Percentiles rank a stretch among this genome's conserved stretches.
Conservation (phyloP, 805 yeast genomes). For the Schizosaccharomyces octosporus region DNA sequence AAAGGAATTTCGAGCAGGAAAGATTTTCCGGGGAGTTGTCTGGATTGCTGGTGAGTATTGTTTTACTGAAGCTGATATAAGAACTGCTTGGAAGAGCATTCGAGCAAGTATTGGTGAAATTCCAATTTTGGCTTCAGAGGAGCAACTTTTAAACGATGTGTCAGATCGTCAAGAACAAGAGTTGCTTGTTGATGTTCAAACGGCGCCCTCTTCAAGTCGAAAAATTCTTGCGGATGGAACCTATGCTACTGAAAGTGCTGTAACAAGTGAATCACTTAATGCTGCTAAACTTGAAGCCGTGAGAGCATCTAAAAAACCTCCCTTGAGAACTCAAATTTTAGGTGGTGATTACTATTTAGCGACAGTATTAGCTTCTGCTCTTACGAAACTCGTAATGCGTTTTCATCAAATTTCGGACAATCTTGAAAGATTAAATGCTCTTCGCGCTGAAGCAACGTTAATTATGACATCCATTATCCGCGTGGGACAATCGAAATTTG, state of each 20-base stretch:
- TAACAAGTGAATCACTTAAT: slow-evolving; percentile 18
- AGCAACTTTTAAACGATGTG: slow-evolving; percentile 17
- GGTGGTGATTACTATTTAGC: slow-evolving; percentile 81
- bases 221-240: slow-evolving; percentile 95
- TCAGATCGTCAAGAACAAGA: slow-evolving; percentile 17
- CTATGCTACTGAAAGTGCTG: slow-evolving; percentile 80
- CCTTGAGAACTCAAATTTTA: slow-evolving; percentile 57
- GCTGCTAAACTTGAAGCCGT: slow-evolving; percentile 14
- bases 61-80: slow-evolving; percentile 41
- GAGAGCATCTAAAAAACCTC: slow-evolving; percentile 25
- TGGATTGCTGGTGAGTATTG: slow-evolving; percentile 95
- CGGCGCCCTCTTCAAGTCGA: slow-evolving; percentile 29
- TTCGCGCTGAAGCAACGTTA: slow-evolving; percentile 83
- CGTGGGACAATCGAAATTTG: slow-evolving; percentile 53
- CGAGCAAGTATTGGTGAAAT: slow-evolving; percentile 70
- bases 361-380: slow-evolving; percentile 64
- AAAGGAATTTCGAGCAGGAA: slow-evolving; percentile 53
- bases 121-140: slow-evolving; percentile 62
- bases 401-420: slow-evolving; percentile 32
- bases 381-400: slow-evolving; percentile 68
- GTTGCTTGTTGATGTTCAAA: slow-evolving; percentile 11
- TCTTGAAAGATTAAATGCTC: slow-evolving; percentile 39
- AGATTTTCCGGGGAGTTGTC: slow-evolving; percentile 74
- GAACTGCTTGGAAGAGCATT: slow-evolving; percentile 66
- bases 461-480: slow-evolving; percentile 78